Evolutionary conservation across 345 rosid genomes (phyloP).

Genomic region (Noccaea bulbosa): DNA sequence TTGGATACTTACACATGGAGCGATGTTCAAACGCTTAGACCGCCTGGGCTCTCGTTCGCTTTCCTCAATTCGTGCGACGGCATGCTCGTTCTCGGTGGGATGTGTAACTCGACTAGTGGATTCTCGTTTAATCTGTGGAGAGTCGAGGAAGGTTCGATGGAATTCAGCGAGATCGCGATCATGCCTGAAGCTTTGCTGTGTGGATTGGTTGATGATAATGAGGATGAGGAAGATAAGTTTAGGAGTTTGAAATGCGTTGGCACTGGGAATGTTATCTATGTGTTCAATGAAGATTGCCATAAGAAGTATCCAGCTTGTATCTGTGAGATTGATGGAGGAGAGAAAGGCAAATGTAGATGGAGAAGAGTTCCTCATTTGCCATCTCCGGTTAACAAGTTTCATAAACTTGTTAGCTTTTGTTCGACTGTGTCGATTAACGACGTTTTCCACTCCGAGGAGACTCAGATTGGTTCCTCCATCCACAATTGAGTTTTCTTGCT

Average conservation of each 20-base stretch:
- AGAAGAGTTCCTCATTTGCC: slow-evolving; percentile 74
- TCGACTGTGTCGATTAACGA: slow-evolving; percentile 58
- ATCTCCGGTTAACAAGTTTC: slow-evolving; percentile 81
- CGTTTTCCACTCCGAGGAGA: slow-evolving; percentile 46
- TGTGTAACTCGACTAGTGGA: slow-evolving; percentile 54
- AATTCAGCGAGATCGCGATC: slow-evolving; percentile 67
- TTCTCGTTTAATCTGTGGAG: slow-evolving; percentile 75
- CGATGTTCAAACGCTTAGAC: slow-evolving; percentile 71
- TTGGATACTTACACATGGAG: slow-evolving; percentile 63
- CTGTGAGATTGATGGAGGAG: slow-evolving; percentile 57
- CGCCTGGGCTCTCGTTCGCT: slow-evolving; percentile 68
- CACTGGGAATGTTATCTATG: slow-evolving; percentile 68
- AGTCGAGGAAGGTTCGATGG: slow-evolving; percentile 59
- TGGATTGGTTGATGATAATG: slow-evolving; percentile 68
- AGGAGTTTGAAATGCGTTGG: slow-evolving; percentile 90
- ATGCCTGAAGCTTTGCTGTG: slow-evolving; percentile 69
- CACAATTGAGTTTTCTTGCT: slow-evolving; percentile 29
- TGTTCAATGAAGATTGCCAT: slow-evolving; percentile 79
- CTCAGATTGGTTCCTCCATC: slow-evolving; percentile 31
- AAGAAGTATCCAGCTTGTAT: slow-evolving; percentile 87
- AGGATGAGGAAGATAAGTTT: slow-evolving; percentile 59
- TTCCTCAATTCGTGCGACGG: slow-evolving; percentile 61
- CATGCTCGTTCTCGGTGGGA: slow-evolving; percentile 73
- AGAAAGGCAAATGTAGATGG: slow-evolving; percentile 59
- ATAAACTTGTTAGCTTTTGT: slow-evolving; percentile 78